Base-by-base conservation (phyloP, 1,139 yeast species). In the Meyerozyma guilliermondii region DNA sequence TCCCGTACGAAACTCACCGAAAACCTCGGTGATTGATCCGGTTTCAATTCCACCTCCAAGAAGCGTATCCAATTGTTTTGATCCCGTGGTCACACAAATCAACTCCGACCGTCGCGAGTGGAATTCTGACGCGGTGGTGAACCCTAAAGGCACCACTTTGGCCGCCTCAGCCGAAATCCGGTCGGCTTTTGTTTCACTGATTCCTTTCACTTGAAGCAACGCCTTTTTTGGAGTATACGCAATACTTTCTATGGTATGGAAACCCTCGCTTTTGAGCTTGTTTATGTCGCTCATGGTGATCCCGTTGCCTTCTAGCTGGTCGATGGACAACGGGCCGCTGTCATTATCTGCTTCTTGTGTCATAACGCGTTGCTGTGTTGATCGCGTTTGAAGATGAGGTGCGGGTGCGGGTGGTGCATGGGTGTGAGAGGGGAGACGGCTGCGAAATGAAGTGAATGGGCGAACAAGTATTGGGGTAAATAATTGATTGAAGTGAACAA, bases 31-130 rank as follows among this genome's bases (percentile, higher is more conserved):
- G 52, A 94, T 86, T 1, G 96, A 85, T 2, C 99, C 99, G 0
- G 99, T 92, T 63, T 92, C 99, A 41, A 92, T 78, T 26, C 99
- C 99, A 40, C 99, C 99, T 9, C 97, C 98, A 28, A 94, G 70
- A 43, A 94, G 71, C 1, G 97, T 89, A 60, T 92, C 98, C 44
- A 92, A 72, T 56, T 89, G 95, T 58, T 89, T 88, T 5, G 98
- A 89, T 1, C 99, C 98, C 0, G 98, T 91, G 3, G 98, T 88
- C 46, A 92, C 71, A 56, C 97, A 87, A 45, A 92, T 89, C 63
- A 92, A 76, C 59, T 89, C 96, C 10, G 94, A 81, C 53, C 98
- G 76, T 53, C 97, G 77, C 54, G 83, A 81, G 60, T 89, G 97
- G 59, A 87, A 89, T 61, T 91, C 98, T 1, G 95, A 84, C 3